Conservation (phyloP, 2,329 filamentous ascomycete species). For the Exserohilum rostratum region DNA sequence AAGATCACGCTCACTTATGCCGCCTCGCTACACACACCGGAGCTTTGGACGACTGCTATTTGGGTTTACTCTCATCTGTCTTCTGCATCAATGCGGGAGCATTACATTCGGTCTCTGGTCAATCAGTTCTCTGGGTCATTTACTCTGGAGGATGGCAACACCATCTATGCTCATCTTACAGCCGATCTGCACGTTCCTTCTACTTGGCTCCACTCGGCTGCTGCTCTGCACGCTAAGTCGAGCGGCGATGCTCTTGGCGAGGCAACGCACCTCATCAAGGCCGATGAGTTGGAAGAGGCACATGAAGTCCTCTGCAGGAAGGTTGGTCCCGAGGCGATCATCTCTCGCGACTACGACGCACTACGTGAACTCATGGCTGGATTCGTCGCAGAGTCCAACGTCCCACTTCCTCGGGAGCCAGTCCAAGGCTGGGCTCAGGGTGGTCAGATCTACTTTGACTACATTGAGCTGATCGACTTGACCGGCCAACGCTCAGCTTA, state of each 20-base stretch:
- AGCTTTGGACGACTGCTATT: slow-evolving; percentile 58
- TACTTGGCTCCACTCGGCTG: slow-evolving; percentile 84
- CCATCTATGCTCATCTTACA: slow-evolving; percentile 65
- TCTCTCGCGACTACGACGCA: slow-evolving; percentile 77
- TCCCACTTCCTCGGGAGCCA: slow-evolving; percentile 34
- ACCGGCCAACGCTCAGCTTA: slow-evolving; percentile 35
- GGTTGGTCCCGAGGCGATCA: slow-evolving; percentile 81
- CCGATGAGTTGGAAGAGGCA: slow-evolving; percentile 77
- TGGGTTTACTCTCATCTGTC: slow-evolving; percentile 82
- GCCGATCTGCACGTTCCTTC: slow-evolving; percentile 72
- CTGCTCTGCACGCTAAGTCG: slow-evolving; percentile 80
- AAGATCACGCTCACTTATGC: slow-evolving; percentile 59
- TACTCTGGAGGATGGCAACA: slow-evolving; percentile 61
- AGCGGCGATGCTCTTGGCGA: slow-evolving; percentile 67
- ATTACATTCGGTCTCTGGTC: slow-evolving; percentile 71
- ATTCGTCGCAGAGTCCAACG: slow-evolving; percentile 59
- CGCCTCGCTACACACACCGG: slow-evolving; percentile 42
- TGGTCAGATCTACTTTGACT: slow-evolving; percentile 78
- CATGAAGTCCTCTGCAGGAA: slow-evolving; percentile 80
- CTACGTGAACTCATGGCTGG: slow-evolving; percentile 72
- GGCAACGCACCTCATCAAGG: slow-evolving; percentile 74
- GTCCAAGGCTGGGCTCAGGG: slow-evolving; percentile 79
- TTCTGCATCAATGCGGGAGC: slow-evolving; percentile 66
- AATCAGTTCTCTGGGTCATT: slow-evolving; percentile 68
- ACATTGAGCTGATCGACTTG: slow-evolving; percentile 57